Conservation (phyloP, 768 basidiomycete genomes). For the Mycena rebaudengoi region DNA sequence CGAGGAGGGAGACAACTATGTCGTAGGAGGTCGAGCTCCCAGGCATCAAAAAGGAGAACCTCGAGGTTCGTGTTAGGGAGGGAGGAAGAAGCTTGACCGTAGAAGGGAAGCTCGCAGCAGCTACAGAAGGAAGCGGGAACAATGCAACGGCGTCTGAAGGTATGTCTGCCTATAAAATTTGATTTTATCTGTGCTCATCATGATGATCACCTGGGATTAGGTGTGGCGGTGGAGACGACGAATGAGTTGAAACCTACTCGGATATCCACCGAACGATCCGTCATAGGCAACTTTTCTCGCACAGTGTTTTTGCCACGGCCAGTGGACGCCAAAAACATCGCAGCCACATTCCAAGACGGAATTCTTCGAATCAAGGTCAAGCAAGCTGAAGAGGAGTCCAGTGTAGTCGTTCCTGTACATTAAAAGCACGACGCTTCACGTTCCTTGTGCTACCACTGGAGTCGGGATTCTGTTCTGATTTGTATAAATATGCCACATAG, state of each 20-base stretch:
- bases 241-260: conserved; percentile 47
- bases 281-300: conserved; percentile 68
- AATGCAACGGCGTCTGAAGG: conserved; percentile 38
- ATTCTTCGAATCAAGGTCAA: conserved; percentile 69
- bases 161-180: conserved; percentile 31
- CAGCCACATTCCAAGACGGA: conserved; percentile 74
- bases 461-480: neutral
- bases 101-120: conserved; percentile 62
- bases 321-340: conserved; percentile 63
- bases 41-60: conserved; percentile 79
- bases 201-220: too few species aligned
- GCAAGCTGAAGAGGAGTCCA: conserved; percentile 67
- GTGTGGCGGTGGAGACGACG: conserved; percentile 19
- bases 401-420: conserved; percentile 55
- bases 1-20: conserved; percentile 69
- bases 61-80: conserved; percentile 76
- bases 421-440: conserved; percentile 30
- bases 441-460: too few species aligned
- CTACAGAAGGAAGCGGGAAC: conserved; percentile 30
- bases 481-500: too few species aligned
- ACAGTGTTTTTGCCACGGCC: conserved; percentile 77
- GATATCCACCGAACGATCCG: conserved; percentile 68
- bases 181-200: neutral
- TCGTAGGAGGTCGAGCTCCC: conserved; percentile 83
- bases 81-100: conserved; percentile 77